Evolutionary conservation across 768 basidiomycete species (phyloP), one percentile per base, ranked within the genome.

Genomic region (Kwoniella dendrophila): DNA sequence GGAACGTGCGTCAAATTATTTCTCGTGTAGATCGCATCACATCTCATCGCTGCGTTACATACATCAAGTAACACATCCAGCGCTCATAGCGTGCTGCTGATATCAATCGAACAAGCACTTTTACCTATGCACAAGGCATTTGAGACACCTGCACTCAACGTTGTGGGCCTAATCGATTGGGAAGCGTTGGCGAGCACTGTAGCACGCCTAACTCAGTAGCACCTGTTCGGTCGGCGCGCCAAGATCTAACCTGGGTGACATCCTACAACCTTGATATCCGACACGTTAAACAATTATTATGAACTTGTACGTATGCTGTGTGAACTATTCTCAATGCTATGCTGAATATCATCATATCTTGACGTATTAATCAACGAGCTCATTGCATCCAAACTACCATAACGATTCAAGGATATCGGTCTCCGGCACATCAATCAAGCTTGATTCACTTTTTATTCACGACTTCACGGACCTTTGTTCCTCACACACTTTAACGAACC

Each of bases 381-480:
- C 41, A 11, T 43, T 14, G 12, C 41, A 8, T 16, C 34, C 16
- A 16, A 8, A 36, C 16, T 16, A 8, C 16, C 34, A 16, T 36
- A 16, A 16, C 7, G 16, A 7, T 7, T 36, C 34, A 36, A 7
- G 44, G 44, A 14, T 49, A 49, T 49, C 47, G 47, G 47, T 49
- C 10, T 49, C 47, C 27, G 26, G 30, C 10, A 16, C 12, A 14
- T 22, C 24, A 3, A 14, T 8, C 47, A 27, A 27, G 18, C n/a
- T 32, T 16, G n/a, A 3, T 7, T 22, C 34, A 33, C 49, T 51
- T 16, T 32, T 34, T 26, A n/a, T n/a, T 24, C 57, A 26, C 44
- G 41, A 47, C 24, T 30, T 48, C 47, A 48, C 45, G 48, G 57
- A 29, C 45, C n/a, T 38, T 33, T 45, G 33, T 57, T 11, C 24